Evolutionary conservation across 2,329 filamentous ascomycete species (phyloP), one percentile per base, ranked within the genome.

Genomic region (Colletotrichum chrysophilum): DNA sequence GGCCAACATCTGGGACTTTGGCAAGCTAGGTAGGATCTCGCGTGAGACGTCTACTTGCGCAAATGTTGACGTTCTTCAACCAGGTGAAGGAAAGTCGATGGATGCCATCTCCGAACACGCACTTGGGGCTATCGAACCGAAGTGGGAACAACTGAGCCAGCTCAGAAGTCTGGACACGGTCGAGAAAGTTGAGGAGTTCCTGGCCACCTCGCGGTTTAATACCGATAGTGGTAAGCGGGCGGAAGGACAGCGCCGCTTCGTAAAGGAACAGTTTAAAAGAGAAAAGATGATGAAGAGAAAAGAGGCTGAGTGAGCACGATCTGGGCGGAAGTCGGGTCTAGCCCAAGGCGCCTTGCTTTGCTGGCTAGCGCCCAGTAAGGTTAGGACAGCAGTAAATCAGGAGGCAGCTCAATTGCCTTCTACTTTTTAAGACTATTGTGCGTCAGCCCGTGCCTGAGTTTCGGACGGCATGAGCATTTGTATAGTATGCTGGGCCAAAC

Each of bases 1-100:
- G 90, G 97, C 97, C 69, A 98, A 99, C 83, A 91, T 98, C 66
- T 99, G 94, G 93, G 95, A 98, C 82, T 96, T 95, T 85, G 92
- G 94, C 81, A 90, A 91, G 73, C 83, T 96, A 75, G 93, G 94
- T 75, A 71, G 32, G 60, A 21, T 66, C 8, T 4, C 18, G 13
- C 18, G 10, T 14, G 62, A 43, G 30, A 30, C 14, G 30, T 21
- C 24, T 26, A 48, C 2, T 66, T n/a, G 30, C 8, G n/a, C 13
- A 9, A n/a, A 12, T 12, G 12, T 34, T 68, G 24, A 76, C 18
- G 24, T 58, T 43, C 10, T 16, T 38, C 26, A 38, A 52, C 56
- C 78, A 92, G 90, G 85, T 76, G 87, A 89, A 56, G 88, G 86
- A 32, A 88, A 89, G 81, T 82, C 85, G 55, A 88, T 92, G 89